Percentiles rank a stretch among this genome's conserved stretches.
These are phyloP conservation scores for Knoxdaviesia proteae DNA, from an alignment of 2,329 filamentous ascomycete species.

Conservation along the genomic window DNA sequence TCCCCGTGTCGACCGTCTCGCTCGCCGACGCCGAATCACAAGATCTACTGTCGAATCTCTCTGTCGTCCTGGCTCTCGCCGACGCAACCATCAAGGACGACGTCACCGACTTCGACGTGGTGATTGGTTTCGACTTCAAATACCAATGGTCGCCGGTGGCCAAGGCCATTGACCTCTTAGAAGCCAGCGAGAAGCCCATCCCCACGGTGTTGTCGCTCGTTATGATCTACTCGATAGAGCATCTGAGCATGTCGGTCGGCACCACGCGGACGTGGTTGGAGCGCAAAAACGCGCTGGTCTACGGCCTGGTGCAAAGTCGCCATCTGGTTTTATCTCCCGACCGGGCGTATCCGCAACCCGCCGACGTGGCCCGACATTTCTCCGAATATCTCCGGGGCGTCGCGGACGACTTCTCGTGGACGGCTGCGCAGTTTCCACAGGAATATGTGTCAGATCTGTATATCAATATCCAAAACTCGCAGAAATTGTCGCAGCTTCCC, in stretches of 20 bases:
- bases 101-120: slow-evolving; percentile 22
- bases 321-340: slow-evolving; percentile 14
- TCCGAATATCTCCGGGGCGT: slow-evolving; percentile 20
- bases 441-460: slow-evolving; percentile 27
- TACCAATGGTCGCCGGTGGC: slow-evolving; percentile 18
- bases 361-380: slow-evolving; percentile 26
- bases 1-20: slow-evolving; percentile 15
- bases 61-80: slow-evolving; percentile 22
- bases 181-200: slow-evolving; percentile 16
- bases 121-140: slow-evolving; percentile 32
- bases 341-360: slow-evolving; percentile 18
- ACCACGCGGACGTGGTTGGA: slow-evolving; percentile 17
- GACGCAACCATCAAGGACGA: slow-evolving; percentile 15
- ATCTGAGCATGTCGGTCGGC: slow-evolving; percentile 26
- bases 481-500: slow-evolving; percentile 6
- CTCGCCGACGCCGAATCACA: slow-evolving; percentile 8
- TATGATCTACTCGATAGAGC: slow-evolving; percentile 31
- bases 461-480: slow-evolving; percentile 10
- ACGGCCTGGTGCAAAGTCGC: slow-evolving; percentile 14
- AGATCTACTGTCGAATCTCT: slow-evolving; percentile 7
- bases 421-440: slow-evolving; percentile 21
- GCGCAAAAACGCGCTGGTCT: slow-evolving; percentile 23
- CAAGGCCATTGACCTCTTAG: slow-evolving; percentile 6
- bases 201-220: slow-evolving; percentile 21
- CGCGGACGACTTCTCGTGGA: slow-evolving; percentile 21